Evolutionary conservation across 805 yeast genomes (phyloP), one percentile per base, ranked within the genome.

Genomic region (Spathaspora gorwiae): DNA sequence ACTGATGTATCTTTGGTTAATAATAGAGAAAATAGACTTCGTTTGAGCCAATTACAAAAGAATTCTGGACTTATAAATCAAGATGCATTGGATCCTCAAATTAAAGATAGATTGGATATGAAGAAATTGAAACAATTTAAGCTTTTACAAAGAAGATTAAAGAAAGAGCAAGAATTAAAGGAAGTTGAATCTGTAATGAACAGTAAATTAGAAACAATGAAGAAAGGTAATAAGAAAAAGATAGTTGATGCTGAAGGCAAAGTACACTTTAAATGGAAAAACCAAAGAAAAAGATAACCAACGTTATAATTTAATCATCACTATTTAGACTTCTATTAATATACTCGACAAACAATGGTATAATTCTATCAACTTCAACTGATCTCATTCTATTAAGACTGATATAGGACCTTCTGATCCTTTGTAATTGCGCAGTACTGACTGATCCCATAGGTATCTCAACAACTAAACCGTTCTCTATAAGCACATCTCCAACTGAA

Each of bases 181-280:
- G 76, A 76, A 42, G 86, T 92, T 13, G 84, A 88, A 57, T 75
- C 74, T 36, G 79, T 82, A 56, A 81, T 90, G 81, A 87, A 85
- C 46, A 55, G 79, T 46, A 95, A 90, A 56, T 80, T 86, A 49
- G 95, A 90, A 59, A 48, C 90, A 45, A 89, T 92, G 96, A 88
- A 88, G 62, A 85, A 83, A 53, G 98, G 98, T 0, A 80, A 81
- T 49, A 87, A 87, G 68, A 86, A 84, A 76, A 90, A 90, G 70
- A 62, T 84, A 5, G 72, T 76, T 2, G 84, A 76, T 46, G 68
- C 75, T 12, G 75, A 79, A 31, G 98, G 98, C 4, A 76, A 78
- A 46, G 78, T 79, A 0, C 72, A 76, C 2, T 94, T 79, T 69
- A 88, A 88, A 68, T 92, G 97, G 96, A 87, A 84, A 61, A 84